Evolutionary conservation across 331 rosid genomes (phyloP).

Genomic region (Acacia concinna): DNA sequence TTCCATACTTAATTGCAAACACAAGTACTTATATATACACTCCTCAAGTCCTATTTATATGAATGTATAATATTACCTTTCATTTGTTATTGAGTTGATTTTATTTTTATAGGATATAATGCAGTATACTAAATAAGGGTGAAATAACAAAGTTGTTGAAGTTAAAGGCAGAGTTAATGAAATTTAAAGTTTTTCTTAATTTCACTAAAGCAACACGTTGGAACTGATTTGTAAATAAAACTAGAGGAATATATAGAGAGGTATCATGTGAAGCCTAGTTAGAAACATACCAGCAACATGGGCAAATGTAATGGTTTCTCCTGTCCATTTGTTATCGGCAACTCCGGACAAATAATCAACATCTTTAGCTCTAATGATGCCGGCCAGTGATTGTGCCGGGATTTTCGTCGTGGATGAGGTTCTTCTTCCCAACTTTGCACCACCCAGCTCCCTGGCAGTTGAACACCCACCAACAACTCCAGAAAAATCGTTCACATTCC

Average conservation of each 20-base stretch:
- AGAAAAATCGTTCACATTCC: slow-evolving; percentile 73
- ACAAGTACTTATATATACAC: background rate
- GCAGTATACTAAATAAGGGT: too few relatives aligned
- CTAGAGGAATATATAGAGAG: too few relatives aligned
- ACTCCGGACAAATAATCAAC: slow-evolving; percentile 55
- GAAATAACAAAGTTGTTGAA: too few relatives aligned
- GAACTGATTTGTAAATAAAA: too few relatives aligned
- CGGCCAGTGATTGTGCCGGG: slow-evolving; percentile 61
- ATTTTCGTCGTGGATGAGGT: slow-evolving; percentile 65
- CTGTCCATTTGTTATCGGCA: slow-evolving; percentile 64
- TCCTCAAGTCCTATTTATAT: too few relatives aligned
- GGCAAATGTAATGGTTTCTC: slow-evolving; percentile 62
- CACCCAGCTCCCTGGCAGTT: slow-evolving; percentile 98
- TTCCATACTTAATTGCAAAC: background rate
- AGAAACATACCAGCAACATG: slow-evolving; percentile 74
- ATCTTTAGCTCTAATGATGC: slow-evolving; percentile 74
- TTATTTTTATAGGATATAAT: too few relatives aligned
- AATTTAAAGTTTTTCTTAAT: too few relatives aligned
- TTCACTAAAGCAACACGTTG: too few relatives aligned
- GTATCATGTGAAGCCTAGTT: background rate
- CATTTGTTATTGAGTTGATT: too few relatives aligned
- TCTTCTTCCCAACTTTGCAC: slow-evolving; percentile 79
- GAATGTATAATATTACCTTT: too few relatives aligned
- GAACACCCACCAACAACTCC: slow-evolving; percentile 88
- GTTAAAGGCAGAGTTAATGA: too few relatives aligned